These are phyloP conservation scores for Lodderomyces margitis DNA, from an alignment of 1,139 yeast species.

Conservation along the genomic window DNA sequence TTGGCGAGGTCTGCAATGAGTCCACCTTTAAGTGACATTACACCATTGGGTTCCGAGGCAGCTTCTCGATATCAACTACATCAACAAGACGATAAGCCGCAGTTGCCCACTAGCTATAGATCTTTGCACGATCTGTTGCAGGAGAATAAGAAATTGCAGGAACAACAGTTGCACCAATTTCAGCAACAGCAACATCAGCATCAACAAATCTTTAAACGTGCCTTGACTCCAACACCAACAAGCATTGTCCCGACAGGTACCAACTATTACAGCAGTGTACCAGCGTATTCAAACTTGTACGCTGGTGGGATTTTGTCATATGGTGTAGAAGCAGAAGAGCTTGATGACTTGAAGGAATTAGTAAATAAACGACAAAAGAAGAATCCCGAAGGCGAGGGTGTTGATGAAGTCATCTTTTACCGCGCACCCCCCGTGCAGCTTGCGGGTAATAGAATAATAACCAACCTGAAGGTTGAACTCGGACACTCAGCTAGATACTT, in stretches of 20 bases:
- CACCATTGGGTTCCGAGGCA: neutral
- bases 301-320: conserved; percentile 45
- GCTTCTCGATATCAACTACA: conserved; percentile 1
- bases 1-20: conserved; percentile 5
- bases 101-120: conserved; percentile 17
- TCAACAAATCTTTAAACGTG: conserved; percentile 21
- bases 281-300: conserved; percentile 36
- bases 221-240: conserved; percentile 23
- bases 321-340: conserved; percentile 21
- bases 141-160: conserved; percentile 20
- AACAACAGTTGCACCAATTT: conserved; percentile 23
- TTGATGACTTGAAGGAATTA: conserved; percentile 22
- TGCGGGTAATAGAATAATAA: conserved; percentile 48
- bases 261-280: conserved; percentile 31
- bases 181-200: conserved; percentile 23
- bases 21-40: conserved; percentile 2
- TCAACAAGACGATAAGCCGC: conserved; percentile 15
- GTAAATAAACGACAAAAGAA: conserved; percentile 24
- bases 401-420: conserved; percentile 66
- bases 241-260: conserved; percentile 19
- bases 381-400: conserved; percentile 19
- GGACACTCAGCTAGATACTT: conserved; percentile 73
- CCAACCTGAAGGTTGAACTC: conserved; percentile 28
- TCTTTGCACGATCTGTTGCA: conserved; percentile 18
- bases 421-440: conserved; percentile 68